Base-by-base conservation (phyloP, 129 eudicot species). In the Centella asiatica region DNA sequence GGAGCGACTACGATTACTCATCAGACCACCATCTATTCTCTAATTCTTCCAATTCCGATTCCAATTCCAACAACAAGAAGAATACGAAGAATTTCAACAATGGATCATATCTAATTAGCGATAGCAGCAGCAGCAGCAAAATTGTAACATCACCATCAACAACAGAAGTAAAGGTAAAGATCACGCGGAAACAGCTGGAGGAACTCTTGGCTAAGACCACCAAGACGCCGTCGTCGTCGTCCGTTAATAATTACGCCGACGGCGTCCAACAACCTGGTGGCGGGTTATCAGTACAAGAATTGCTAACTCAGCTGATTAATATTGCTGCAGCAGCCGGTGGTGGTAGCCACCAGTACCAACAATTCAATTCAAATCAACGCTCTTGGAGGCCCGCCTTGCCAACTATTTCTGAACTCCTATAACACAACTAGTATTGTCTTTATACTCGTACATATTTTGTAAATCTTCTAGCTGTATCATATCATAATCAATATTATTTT, bases 301-400 rank as follows among this genome's bases (percentile, higher is more conserved):
- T 84, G 63, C 46, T 80, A 66, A 36, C 57, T 28, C 65, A 57
- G 10, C 47, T 84, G 60, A 80, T 80, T 1, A 77, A 71, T 58
- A 81, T 52, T 46, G 36, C n/a, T n/a, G n/a, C n/a, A n/a, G n/a
- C n/a, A n/a, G n/a, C n/a, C n/a, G n/a, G n/a, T n/a, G n/a, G n/a
- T n/a, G n/a, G n/a, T n/a, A n/a, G n/a, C n/a, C n/a, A n/a, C n/a
- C n/a, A n/a, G 80, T 19, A 52, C 3, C 76, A 75, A 58, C 34
- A 64, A 34, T 53, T 52, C 25, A 44, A 61, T 36, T 48, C 69
- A 0, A 42, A 74, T 74, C 79, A 69, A 56, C 61, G 68, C 46
- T 61, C 90, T 0, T 84, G 90, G 90, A 81, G 77, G 44, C 90
- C 90, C 18, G 69, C 66, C 9, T 71, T 84, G 26, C 66, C 70